Percentiles rank a stretch among this genome's conserved stretches.
These are phyloP conservation scores for Alternaria ethzedia DNA, from an alignment of 2,329 filamentous ascomycete genomes.

Conservation along the genomic window DNA sequence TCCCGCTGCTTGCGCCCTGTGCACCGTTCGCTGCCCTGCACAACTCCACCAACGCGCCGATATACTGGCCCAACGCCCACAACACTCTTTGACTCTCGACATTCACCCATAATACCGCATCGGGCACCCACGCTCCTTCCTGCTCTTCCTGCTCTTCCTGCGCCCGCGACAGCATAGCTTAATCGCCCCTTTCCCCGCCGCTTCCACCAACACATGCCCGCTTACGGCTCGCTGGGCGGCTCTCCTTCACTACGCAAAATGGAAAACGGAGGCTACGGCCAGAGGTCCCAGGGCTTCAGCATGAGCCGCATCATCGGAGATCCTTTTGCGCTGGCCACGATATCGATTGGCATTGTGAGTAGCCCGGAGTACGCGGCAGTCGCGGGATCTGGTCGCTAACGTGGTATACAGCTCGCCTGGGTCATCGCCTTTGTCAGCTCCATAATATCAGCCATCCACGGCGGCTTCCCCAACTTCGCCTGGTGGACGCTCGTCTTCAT, in stretches of 20 bases:
- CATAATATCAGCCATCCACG: conserved; percentile 70
- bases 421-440: conserved; percentile 88
- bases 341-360: conserved; percentile 89
- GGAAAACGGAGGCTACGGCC: conserved; percentile 66
- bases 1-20: conserved; percentile 12
- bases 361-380: not conserved
- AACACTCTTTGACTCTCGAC: not conserved
- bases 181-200: conserved; percentile 3
- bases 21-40: conserved; percentile 7
- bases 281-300: conserved; percentile 63
- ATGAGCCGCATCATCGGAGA: conserved; percentile 92
- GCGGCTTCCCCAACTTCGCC: conserved; percentile 78
- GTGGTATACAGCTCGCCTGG: conserved; percentile 80
- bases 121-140: conserved; percentile 1
- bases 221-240: conserved; percentile 71
- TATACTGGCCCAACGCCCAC: not conserved
- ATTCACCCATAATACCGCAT: not conserved
- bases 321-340: conserved; percentile 91
- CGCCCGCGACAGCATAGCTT: conserved; percentile 20
- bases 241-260: conserved; percentile 82
- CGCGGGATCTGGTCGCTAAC: conserved; percentile 23
- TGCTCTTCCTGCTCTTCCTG: conserved; percentile 6
- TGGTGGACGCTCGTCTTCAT: conserved; percentile 93
- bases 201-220: conserved; percentile 67
- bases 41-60: not conserved